phyloP scores from a whole-genome alignment of 108 stramenopile genomes.

The Skeletonema potamos region DNA sequence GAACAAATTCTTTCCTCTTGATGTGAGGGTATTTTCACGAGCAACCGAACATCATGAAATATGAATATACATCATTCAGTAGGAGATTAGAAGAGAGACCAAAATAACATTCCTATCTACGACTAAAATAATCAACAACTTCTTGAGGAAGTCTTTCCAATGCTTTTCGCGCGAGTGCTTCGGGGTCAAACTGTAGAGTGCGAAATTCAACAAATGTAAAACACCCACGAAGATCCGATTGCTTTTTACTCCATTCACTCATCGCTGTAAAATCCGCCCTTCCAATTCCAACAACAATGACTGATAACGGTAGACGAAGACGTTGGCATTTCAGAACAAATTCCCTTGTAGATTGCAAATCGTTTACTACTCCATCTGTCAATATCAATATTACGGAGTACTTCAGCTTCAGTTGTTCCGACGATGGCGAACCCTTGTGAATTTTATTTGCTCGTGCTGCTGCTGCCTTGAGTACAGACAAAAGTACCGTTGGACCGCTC shows the following conservation, averaged over 20 bases:
- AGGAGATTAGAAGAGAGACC: conserved; percentile 1
- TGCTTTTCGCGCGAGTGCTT: conserved; percentile 39
- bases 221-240: conserved; percentile 16
- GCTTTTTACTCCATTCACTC: conserved; percentile 16
- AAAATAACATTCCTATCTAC: conserved; percentile 4
- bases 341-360: conserved; percentile 67
- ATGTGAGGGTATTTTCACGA: neutral
- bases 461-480: conserved; percentile 58
- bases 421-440: conserved; percentile 14
- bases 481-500: conserved; percentile 65
- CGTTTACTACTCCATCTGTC: conserved; percentile 84
- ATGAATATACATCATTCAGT: neutral
- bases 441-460: conserved; percentile 54
- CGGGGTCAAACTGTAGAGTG: conserved; percentile 49
- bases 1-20: conserved; percentile 47
- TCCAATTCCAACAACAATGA: conserved; percentile 84
- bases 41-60: too few species aligned
- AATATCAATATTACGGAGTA: conserved; percentile 80
- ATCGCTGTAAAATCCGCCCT: conserved; percentile 40
- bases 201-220: conserved; percentile 58
- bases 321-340: conserved; percentile 45
- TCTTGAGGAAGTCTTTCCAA: conserved; percentile 48
- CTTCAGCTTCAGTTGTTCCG: conserved; percentile 34
- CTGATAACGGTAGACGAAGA: conserved; percentile 68
- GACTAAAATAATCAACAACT: conserved; percentile 44